Percentiles rank a stretch among this genome's conserved stretches.
Evolutionary conservation across 176 grass and related monocot genomes (phyloP).

Genomic region (Alloteropsis semialata): DNA sequence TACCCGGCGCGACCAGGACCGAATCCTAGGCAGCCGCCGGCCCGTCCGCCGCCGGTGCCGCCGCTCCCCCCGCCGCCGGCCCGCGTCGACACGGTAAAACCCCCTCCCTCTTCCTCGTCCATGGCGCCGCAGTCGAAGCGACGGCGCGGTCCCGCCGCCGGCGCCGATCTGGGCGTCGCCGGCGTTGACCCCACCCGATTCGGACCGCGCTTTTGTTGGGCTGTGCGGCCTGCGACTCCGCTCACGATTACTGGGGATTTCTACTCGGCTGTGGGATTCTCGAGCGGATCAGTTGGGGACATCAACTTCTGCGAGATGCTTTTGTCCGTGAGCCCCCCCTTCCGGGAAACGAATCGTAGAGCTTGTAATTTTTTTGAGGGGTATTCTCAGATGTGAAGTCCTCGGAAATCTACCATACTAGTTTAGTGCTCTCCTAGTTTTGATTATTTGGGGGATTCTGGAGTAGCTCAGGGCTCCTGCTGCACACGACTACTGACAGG

Average conservation of each 20-base stretch:
- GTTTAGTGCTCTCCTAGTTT: not conserved
- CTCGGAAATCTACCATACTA: not conserved
- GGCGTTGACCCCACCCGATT: constrained; percentile 39
- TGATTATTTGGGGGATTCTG: not conserved
- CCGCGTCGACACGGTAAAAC: constrained; percentile 10
- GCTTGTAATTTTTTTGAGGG: not conserved
- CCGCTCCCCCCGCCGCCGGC: not conserved
- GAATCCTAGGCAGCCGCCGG: not conserved
- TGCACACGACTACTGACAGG: not conserved
- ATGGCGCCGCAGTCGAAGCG: not conserved
- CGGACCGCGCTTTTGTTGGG: not conserved
- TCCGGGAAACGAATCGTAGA: not conserved
- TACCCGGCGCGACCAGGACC: constrained; percentile 23
- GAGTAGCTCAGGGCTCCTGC: not conserved
- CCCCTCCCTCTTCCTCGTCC: not conserved
- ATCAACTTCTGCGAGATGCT: not conserved
- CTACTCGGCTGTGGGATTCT: not conserved
- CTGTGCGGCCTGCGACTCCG: not conserved
- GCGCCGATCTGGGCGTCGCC: constrained; percentile 29
- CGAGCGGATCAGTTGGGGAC: constrained; percentile 17
- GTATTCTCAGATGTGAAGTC: not conserved
- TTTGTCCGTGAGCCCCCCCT: not conserved
- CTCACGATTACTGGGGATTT: not conserved
- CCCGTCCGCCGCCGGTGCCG: not conserved
- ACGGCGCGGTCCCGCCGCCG: constrained; percentile 2